Evolutionary conservation across 257 asterid genomes (phyloP), one percentile per base, ranked within the genome.

Genomic region (Nicotiana obtusifolia): DNA sequence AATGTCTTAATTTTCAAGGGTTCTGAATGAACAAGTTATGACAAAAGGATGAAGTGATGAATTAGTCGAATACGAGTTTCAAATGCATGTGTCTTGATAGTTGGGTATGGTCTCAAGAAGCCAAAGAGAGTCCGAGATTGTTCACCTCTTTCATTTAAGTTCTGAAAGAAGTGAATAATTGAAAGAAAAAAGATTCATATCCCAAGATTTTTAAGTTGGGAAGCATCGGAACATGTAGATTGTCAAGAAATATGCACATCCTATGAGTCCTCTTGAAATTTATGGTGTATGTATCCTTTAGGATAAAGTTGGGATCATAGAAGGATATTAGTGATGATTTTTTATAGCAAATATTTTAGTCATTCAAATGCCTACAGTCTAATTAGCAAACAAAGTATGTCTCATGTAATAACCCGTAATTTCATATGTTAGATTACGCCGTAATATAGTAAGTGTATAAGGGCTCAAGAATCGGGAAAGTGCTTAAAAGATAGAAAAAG

Each of bases 21-120:
- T 68, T 68, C 15, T 20, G n/a, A 11, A 68, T 68, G 77, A 68
- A 68, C 77, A n/a, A n/a, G 77, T 68, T 68, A 41, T 68, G 33
- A 20, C 19, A 68, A 37, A 68, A 68, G 31, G 56, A 33, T 19
- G 53, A 67, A 67, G 53, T 37, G 76, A 68, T 68, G 56, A 37
- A n/a, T n/a, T 68, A 6, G 57, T 20, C 2, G 30, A 68, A 35
- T 35, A 35, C 20, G 30, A 8, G 77, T 28, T 68, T 67, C 35
- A 66, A n/a, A 68, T 68, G 30, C 54, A 19, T 20, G 31, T n/a
- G 77, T 35, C 54, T 68, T 68, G 77, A 67, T 68, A 35, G 53
- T 37, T 68, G 77, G 57, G 44, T 35, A 37, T 68, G 31, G n/a
- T 37, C 57, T n/a, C 56, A 37, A 68, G 33, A 37, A 68, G 56